Evolutionary conservation across 179 eudicot genomes (phyloP).

Genomic region (Gypsophila paniculata): DNA sequence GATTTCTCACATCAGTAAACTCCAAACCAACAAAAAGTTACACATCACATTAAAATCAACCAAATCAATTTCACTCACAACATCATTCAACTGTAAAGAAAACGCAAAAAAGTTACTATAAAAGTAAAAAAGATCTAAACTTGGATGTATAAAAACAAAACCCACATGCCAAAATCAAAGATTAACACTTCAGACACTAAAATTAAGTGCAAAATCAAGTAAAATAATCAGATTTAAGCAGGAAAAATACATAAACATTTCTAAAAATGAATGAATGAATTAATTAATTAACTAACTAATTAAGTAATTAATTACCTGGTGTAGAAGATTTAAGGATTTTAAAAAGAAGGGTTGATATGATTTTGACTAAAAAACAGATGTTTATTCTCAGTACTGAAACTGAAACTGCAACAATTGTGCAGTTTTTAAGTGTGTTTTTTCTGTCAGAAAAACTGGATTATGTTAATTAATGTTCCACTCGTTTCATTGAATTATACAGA

Average conservation of each 20-base stretch:
- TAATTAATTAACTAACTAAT: no score
- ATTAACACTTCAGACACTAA: not conserved
- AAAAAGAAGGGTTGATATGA: not conserved
- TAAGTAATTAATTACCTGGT: conserved; percentile 4
- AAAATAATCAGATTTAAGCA: not conserved
- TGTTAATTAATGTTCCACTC: no score
- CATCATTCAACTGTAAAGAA: not conserved
- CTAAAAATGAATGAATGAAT: not conserved
- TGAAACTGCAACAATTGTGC: conserved; percentile 15
- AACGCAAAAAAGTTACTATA: no score
- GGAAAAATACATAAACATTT: not conserved
- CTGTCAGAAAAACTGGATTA: not conserved
- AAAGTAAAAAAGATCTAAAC: not conserved
- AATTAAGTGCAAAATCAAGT: not conserved
- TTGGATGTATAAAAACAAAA: conserved; percentile 9
- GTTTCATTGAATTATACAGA: no score
- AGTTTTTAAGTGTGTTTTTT: not conserved
- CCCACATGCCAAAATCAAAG: not conserved
- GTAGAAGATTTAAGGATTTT: not conserved
- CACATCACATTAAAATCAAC: not conserved
- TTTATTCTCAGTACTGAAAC: not conserved
- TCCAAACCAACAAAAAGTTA: not conserved
- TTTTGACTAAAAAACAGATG: conserved; percentile 2
- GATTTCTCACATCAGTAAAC: not conserved
- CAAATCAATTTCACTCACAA: not conserved